These are phyloP conservation scores for Nemania abortiva DNA, from an alignment of 2,329 filamentous ascomycete genomes.

Conservation along the genomic window DNA sequence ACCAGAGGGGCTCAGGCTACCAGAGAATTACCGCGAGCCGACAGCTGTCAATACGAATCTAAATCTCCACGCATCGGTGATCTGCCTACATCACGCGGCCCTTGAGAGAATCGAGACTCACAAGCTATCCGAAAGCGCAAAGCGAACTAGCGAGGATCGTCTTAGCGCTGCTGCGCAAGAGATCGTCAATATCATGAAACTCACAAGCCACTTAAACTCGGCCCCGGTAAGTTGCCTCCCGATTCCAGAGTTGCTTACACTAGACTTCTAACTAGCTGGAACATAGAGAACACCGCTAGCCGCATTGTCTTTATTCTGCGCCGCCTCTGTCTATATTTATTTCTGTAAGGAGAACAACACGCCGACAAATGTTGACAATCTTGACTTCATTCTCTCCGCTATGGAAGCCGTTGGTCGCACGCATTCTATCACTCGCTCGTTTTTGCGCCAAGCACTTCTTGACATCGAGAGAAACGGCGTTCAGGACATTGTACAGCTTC, in stretches of 20 bases:
- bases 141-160: slow-evolving; percentile 77
- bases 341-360: slow-evolving; percentile 68
- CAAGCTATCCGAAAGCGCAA: slow-evolving; percentile 72
- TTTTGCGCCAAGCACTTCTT: slow-evolving; percentile 85
- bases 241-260: neutral
- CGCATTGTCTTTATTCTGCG: slow-evolving; percentile 86
- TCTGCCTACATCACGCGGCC: slow-evolving; percentile 90
- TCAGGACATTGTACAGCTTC: slow-evolving; percentile 52
- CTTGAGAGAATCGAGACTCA: slow-evolving; percentile 85
- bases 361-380: slow-evolving; percentile 58
- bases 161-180: slow-evolving; percentile 85
- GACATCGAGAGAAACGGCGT: slow-evolving; percentile 74
- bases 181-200: slow-evolving; percentile 84
- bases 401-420: slow-evolving; percentile 81
- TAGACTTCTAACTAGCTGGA: slow-evolving; percentile 27
- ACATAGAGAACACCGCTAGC: slow-evolving; percentile 79
- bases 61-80: slow-evolving; percentile 87
- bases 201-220: slow-evolving; percentile 78
- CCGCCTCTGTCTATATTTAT: slow-evolving; percentile 85
- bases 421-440: slow-evolving; percentile 83
- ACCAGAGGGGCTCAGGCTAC: slow-evolving; percentile 79
- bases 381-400: slow-evolving; percentile 82
- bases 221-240: slow-evolving; percentile 66
- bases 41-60: slow-evolving; percentile 87
- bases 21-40: slow-evolving; percentile 74